Percentiles rank a stretch among this genome's conserved stretches.
Conservation (phyloP, 176 grass and related monocot species). For the Aegilops longissima region DNA sequence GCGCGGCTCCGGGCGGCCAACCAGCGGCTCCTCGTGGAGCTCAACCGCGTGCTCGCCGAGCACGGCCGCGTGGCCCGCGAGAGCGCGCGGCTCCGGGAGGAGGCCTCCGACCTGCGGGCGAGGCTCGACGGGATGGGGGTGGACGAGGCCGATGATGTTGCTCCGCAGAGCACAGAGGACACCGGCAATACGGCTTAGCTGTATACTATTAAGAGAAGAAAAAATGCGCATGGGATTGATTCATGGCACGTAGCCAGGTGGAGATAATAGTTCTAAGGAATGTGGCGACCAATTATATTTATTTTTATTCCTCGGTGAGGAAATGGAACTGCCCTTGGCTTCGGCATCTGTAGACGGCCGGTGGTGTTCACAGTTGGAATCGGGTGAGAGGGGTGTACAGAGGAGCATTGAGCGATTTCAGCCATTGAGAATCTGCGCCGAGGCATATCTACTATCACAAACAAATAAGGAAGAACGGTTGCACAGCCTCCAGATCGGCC, state of each 20-base stretch:
- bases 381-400: no score
- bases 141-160: conserved; percentile 3
- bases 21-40: conserved; percentile 67
- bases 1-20: conserved; percentile 50
- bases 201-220: neutral
- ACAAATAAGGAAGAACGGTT: no score
- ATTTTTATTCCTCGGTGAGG: neutral
- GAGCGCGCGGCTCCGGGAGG: conserved; percentile 54
- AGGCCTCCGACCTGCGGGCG: conserved; percentile 53
- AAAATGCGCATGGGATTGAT: neutral
- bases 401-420: no score
- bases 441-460: no score
- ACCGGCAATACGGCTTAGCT: conserved; percentile 22
- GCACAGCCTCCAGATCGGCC: no score
- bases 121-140: conserved; percentile 42
- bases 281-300: neutral
- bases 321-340: neutral
- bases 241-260: neutral
- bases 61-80: conserved; percentile 39
- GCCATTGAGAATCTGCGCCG: no score
- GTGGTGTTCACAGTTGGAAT: no score
- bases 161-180: neutral
- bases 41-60: conserved; percentile 49
- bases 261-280: neutral
- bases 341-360: no score